A percentile compares a stretch with the other conserved stretches of the same genome.
phyloP scores from a whole-genome alignment of 2,329 filamentous ascomycete species.

The Neofusicoccum kwambonambiense region DNA sequence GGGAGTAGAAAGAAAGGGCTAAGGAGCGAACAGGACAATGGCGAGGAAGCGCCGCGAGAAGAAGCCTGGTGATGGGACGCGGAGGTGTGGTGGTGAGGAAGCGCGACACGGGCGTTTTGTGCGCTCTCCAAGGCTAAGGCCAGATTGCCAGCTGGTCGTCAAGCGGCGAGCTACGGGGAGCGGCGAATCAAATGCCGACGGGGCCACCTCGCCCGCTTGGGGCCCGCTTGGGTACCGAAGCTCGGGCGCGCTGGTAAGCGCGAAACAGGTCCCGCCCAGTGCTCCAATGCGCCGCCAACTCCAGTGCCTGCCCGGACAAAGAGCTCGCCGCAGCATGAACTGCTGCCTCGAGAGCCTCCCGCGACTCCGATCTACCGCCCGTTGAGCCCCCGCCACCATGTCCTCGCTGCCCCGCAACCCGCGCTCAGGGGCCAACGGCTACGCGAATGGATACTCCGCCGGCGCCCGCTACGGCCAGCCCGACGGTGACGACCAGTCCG shows the following conservation, averaged over 20 bases:
- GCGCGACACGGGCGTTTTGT: slow-evolving; percentile 18
- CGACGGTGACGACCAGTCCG: slow-evolving; percentile 28
- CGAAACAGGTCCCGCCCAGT: slow-evolving; percentile 12
- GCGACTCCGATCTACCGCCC: not conserved
- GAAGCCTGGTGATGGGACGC: slow-evolving; percentile 11
- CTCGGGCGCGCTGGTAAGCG: slow-evolving; percentile 6
- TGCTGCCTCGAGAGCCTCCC: slow-evolving; percentile 2
- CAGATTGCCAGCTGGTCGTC: slow-evolving; percentile 17
- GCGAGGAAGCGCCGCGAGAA: slow-evolving; percentile 3
- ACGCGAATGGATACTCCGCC: slow-evolving; percentile 37
- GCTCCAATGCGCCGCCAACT: not conserved
- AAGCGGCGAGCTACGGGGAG: slow-evolving; percentile 1
- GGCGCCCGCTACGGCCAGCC: slow-evolving; percentile 33
- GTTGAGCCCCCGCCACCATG: slow-evolving; percentile 27
- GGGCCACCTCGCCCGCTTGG: not conserved
- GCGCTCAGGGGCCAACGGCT: slow-evolving; percentile 35
- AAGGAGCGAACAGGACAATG: slow-evolving; percentile 10
- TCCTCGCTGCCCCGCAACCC: slow-evolving; percentile 35
- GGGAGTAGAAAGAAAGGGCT: slow-evolving; percentile 23
- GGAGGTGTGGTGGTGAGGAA: slow-evolving; percentile 15
- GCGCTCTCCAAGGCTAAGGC: slow-evolving; percentile 14
- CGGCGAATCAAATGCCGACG: slow-evolving; percentile 13
- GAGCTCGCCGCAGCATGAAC: slow-evolving; percentile 18
- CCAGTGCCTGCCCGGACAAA: slow-evolving; percentile 1
- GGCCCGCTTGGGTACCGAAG: not conserved